Evolutionary conservation across 768 basidiomycete genomes (phyloP).

Genomic region (Mycena metata): DNA sequence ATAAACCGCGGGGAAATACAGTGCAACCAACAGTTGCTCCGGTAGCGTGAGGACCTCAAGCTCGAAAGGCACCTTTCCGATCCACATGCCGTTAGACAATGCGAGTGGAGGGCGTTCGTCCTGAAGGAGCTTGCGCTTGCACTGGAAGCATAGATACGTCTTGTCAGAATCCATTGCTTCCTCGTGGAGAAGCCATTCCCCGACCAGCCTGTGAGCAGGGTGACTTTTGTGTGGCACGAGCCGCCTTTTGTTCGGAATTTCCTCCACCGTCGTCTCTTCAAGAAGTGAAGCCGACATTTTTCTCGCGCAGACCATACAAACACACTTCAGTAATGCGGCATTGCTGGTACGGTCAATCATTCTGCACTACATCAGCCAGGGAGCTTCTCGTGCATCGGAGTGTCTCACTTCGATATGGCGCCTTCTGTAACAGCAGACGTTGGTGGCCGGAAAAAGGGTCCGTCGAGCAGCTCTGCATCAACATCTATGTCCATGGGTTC

Average conservation of each 20-base stretch:
- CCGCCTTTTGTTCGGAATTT: not conserved
- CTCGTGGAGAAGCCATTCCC: not conserved
- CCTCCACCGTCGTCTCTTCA: not conserved
- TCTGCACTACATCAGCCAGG: not conserved
- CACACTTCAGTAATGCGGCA: not conserved
- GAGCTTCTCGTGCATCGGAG: too few relatives aligned
- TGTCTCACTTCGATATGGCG: too few relatives aligned
- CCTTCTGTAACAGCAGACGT: too few relatives aligned
- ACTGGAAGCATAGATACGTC: constrained; percentile 33
- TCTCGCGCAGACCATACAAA: not conserved
- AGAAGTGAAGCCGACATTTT: not conserved
- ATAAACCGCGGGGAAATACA: constrained; percentile 48
- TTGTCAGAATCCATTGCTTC: not conserved
- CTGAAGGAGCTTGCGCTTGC: constrained; percentile 5
- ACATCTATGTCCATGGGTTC: too few relatives aligned
- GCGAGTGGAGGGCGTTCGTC: constrained; percentile 37
- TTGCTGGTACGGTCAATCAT: not conserved
- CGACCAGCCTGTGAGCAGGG: not conserved
- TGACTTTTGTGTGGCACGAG: not conserved
- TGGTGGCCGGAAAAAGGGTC: too few relatives aligned
- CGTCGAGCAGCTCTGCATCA: too few relatives aligned
- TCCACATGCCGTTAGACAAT: constrained; percentile 57
- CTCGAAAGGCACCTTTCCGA: constrained; percentile 48
- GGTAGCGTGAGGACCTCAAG: constrained; percentile 48
- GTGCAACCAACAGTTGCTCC: constrained; percentile 51